Percentiles rank a stretch among this genome's conserved stretches.
phyloP scores from a whole-genome alignment of 1,284 basidiomycete genomes.

The Apiotrichum domesticum region DNA sequence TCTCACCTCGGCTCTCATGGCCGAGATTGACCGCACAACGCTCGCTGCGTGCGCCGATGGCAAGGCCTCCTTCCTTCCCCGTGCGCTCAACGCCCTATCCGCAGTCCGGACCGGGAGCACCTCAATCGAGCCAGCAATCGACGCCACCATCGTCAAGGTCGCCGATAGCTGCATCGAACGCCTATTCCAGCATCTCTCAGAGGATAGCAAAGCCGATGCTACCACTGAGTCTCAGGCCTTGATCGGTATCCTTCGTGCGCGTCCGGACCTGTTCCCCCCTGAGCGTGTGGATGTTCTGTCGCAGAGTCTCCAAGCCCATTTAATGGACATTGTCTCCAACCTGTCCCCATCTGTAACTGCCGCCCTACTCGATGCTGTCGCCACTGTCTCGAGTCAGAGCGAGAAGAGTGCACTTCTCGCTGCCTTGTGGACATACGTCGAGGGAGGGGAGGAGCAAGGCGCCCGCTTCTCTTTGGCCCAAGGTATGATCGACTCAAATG shows the following conservation, averaged over 20 bases:
- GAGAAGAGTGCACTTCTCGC: slow-evolving; percentile 10
- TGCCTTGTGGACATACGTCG: slow-evolving; percentile 13
- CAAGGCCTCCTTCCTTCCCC: slow-evolving; percentile 13
- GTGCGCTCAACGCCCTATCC: slow-evolving; percentile 12
- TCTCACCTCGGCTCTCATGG: slow-evolving; percentile 68
- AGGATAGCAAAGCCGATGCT: background rate
- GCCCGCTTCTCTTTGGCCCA: slow-evolving; percentile 21
- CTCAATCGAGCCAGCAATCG: background rate
- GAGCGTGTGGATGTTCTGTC: slow-evolving; percentile 14
- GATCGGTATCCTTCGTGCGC: slow-evolving; percentile 14
- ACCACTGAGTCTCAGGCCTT: slow-evolving; percentile 13
- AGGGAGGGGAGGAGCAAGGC: slow-evolving; percentile 9
- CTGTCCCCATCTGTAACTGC: slow-evolving; percentile 17
- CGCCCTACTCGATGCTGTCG: slow-evolving; percentile 13
- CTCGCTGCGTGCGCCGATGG: slow-evolving; percentile 46
- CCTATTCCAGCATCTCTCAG: slow-evolving; percentile 8
- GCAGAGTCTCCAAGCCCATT: slow-evolving; percentile 17
- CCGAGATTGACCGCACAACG: slow-evolving; percentile 57
- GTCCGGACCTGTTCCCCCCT: slow-evolving; percentile 13
- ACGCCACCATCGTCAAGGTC: slow-evolving; percentile 15
- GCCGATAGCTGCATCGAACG: slow-evolving; percentile 15
- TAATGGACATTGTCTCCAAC: slow-evolving; percentile 11
- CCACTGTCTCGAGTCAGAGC: background rate
- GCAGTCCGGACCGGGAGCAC: slow-evolving; percentile 1
- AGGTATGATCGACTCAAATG: slow-evolving; percentile 4